Evolutionary conservation across 176 grass and related monocot species (phyloP), one percentile per base, ranked within the genome.

Genomic region (Cenchrus purpureus): DNA sequence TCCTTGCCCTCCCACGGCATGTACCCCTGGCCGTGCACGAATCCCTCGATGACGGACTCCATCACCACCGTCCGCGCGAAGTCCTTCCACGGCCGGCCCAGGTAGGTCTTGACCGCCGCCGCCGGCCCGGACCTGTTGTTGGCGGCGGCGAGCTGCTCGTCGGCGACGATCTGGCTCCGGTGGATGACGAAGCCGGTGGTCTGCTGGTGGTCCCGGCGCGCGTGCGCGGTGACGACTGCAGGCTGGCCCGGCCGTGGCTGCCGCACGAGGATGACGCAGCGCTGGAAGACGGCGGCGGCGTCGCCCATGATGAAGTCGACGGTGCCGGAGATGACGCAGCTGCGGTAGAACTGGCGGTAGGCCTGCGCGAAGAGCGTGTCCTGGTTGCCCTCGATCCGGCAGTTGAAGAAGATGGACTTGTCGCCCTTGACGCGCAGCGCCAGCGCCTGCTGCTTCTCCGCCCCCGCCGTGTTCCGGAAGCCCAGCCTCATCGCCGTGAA

Each of bases 281-380:
- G 88, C 86, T 98, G 93, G 89, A 98, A 98, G 12, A 98, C 82
- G 37, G 97, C 93, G 1, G 93, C 67, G 1, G 91, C 91, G 69
- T 96, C 93, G 42, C 96, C 96, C 79, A 93, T 94, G 76, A 98
- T 86, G 78, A 98, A 94, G 79, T 98, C 91, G n/a, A 98, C 81
- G 55, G 93, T 93, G 87, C 93, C 96, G 50, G 91, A 68, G 89
- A 98, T 92, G 77, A 92, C 45, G 90, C 97, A 96, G 66, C 92
- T 88, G 8, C 97, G 91, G 75, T 95, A 98, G 86, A 89, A 98
- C 84, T 98, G 93, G 0, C 90, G 93, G 77, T 98, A 90, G 14
- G 87, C 89, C 72, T 98, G 96, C 37, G 93, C 88, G 85, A 92
- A 94, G 45, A 98, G 87, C 42, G 91, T 98, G 90, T 94, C 91